Percentiles rank a stretch among this genome's conserved stretches.
These are phyloP conservation scores for Dryadomyces quercus-mongolicae DNA, from an alignment of 2,329 filamentous ascomycete species.

Conservation along the genomic window DNA sequence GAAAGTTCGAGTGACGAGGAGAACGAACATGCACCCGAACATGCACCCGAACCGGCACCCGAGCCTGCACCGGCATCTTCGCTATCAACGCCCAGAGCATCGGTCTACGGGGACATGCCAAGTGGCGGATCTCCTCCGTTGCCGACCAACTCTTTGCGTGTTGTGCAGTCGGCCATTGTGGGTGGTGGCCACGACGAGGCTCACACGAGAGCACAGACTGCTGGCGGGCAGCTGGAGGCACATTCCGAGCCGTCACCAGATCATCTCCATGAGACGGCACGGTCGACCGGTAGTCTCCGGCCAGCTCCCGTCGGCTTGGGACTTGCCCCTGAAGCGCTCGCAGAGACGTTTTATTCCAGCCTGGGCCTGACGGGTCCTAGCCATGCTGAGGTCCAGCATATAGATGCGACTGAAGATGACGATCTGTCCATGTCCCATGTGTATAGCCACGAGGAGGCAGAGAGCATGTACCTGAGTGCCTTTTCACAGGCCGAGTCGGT, in stretches of 20 bases:
- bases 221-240: constrained; percentile 16
- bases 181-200: constrained; percentile 16
- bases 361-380: constrained; percentile 2
- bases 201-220: no score
- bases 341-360: constrained; percentile 13
- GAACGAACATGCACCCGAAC: constrained; percentile 8
- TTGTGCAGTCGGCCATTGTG: constrained; percentile 20
- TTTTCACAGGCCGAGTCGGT: constrained; percentile 37
- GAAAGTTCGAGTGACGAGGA: constrained; percentile 24
- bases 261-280: neutral
- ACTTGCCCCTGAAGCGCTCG: neutral
- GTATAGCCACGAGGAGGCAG: constrained; percentile 68
- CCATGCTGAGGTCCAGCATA: neutral
- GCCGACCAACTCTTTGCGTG: neutral
- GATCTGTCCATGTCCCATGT: constrained; percentile 54
- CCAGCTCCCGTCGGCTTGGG: neutral
- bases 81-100: constrained; percentile 41
- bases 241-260: neutral
- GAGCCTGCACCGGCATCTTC: constrained; percentile 18
- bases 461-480: constrained; percentile 79
- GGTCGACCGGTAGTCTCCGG: neutral
- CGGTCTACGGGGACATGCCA: constrained; percentile 21
- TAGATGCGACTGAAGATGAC: constrained; percentile 16
- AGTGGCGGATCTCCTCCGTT: neutral
- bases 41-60: no score